Percentiles rank a stretch among this genome's conserved stretches.
Conservation (phyloP, 148 eudicot species). For the Cornus suecica region DNA sequence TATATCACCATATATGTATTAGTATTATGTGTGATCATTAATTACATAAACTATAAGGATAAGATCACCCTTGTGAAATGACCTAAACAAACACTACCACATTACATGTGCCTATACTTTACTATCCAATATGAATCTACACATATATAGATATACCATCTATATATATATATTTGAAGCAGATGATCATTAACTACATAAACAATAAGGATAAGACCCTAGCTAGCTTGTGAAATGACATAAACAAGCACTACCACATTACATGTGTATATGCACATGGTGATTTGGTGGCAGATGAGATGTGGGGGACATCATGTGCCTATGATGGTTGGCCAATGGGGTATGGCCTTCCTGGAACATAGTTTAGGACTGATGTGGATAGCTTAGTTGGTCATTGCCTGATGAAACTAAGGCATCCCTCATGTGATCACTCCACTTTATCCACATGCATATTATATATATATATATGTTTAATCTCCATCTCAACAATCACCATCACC, state of each 20-base stretch:
- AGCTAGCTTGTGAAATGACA: too few relatives aligned
- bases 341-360: constrained; percentile 23
- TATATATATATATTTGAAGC: too few relatives aligned
- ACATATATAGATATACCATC: too few relatives aligned
- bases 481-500: constrained; percentile 23
- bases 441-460: constrained; percentile 17
- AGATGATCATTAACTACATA: too few relatives aligned
- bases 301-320: constrained; percentile 20
- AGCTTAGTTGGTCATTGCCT: constrained; percentile 21
- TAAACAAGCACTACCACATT: too few relatives aligned
- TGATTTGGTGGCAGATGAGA: constrained; percentile 10
- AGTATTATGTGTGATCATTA: neutral
- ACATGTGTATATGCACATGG: constrained; percentile 19
- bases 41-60: constrained; percentile 5
- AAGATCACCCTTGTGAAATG: neutral
- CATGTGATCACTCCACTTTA: constrained; percentile 27
- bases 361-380: constrained; percentile 28
- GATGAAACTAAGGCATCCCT: constrained; percentile 29
- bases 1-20: too few relatives aligned
- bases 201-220: too few relatives aligned
- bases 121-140: too few relatives aligned
- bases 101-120: too few relatives aligned
- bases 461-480: neutral
- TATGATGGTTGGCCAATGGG: constrained; percentile 11
- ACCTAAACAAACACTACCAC: neutral